Base-by-base conservation (phyloP, 1,139 yeast species). In the Hanseniaspora gamundiae region DNA sequence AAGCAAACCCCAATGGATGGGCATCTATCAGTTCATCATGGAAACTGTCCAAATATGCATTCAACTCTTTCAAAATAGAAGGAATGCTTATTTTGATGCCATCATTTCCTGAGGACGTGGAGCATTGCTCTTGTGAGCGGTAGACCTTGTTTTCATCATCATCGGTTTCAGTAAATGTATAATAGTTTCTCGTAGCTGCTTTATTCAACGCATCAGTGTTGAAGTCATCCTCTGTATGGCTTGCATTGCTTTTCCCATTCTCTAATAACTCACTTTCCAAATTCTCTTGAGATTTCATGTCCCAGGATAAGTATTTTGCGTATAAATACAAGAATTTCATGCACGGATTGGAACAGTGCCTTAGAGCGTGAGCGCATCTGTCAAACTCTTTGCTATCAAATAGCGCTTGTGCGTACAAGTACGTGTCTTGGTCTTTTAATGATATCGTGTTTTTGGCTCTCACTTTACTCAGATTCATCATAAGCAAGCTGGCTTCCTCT, bases 311-410 rank as follows among this genome's bases (percentile, higher is more conserved):
- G 55, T 75, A 78, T 53, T 71, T 67, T 17, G 95, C 67, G 57
- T 88, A 88, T 13, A 84, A 64, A 41, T 78, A 65, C 33, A 87
- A 60, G 55, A 88, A 91, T 40, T 70, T 52, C 13, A 84, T 77
- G 45, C 72, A 69, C 2, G 79, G 72, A 47, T 78, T 71, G 26
- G 57, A 61, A 41, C 80, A 74, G 27, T 69, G 69, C 45, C 68
- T 68, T 48, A 88, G 64, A 17, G 70, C 70, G 52, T 70, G 67
- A 2, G 84, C 77, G 48, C 93, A 84, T 29, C 98, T 65, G 48
- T 81, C 93, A 57, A 80, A 88, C 59, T 91, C 98, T 53, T 83
- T 80, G 56, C 88, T 78, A 54, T 78, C 81, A 65, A 91, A 86
- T 54, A 83, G 80, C 0, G 85, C 61, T 47, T 78, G 76, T 0